These are phyloP conservation scores for Periglandula ipomoeae DNA, from an alignment of 2,329 filamentous ascomycete species.

Conservation along the genomic window DNA sequence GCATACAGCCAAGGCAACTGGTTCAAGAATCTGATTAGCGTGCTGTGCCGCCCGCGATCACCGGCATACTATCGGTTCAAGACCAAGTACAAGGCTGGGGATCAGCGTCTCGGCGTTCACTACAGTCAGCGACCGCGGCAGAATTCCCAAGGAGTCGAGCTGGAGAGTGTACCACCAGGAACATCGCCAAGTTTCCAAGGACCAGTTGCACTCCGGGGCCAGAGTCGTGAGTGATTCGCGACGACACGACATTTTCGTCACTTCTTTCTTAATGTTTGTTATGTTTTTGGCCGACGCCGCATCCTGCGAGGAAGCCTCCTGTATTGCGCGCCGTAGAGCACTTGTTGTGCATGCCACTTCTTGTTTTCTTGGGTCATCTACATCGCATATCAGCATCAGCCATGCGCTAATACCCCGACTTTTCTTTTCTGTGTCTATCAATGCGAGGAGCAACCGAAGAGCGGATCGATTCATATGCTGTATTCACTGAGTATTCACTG, in stretches of 20 bases:
- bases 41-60: constrained; percentile 73
- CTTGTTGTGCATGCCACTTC: background rate
- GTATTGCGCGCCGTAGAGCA: background rate
- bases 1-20: constrained; percentile 76
- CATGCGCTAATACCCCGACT: background rate
- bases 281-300: background rate
- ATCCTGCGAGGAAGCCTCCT: background rate
- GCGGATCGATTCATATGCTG: background rate
- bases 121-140: constrained; percentile 31
- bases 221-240: constrained; percentile 13
- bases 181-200: constrained; percentile 42
- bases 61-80: constrained; percentile 91
- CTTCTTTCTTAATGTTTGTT: background rate
- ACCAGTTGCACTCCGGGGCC: constrained; percentile 35
- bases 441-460: background rate
- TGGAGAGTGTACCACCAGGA: constrained; percentile 53
- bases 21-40: constrained; percentile 69
- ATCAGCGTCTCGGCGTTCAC: constrained; percentile 66
- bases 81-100: constrained; percentile 62
- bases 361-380: background rate
- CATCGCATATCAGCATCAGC: background rate
- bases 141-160: constrained; percentile 55
- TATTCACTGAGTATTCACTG: background rate
- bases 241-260: background rate
- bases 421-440: background rate